Conservation (phyloP, 2,329 filamentous ascomycete genomes). For the Aspergillus sp. region DNA sequence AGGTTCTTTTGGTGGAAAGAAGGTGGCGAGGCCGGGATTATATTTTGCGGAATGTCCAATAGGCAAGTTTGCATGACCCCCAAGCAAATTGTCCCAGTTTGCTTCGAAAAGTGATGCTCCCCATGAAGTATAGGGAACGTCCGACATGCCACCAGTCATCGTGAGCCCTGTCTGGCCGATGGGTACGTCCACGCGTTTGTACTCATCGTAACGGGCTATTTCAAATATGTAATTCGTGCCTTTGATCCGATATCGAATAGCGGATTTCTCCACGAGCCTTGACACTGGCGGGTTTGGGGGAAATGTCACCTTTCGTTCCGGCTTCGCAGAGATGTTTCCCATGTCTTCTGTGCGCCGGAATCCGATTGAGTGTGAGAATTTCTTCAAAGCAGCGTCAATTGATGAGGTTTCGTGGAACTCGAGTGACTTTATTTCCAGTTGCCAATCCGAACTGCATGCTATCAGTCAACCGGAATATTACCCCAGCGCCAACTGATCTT, state of each 20-base stretch:
- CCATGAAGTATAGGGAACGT: conserved; percentile 34
- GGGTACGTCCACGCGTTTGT: conserved; percentile 17
- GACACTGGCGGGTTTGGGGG: conserved; percentile 25
- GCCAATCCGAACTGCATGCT: conserved; percentile 38
- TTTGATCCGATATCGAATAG: conserved; percentile 40
- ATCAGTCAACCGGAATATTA: not conserved
- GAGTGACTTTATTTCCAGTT: conserved; percentile 42
- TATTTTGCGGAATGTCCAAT: conserved; percentile 37
- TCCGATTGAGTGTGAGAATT: conserved; percentile 31
- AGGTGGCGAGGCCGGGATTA: conserved; percentile 31
- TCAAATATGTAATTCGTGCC: conserved; percentile 44
- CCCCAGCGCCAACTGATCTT: not conserved
- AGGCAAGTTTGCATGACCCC: conserved; percentile 34
- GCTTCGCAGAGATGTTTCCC: conserved; percentile 24
- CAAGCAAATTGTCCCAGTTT: conserved; percentile 43
- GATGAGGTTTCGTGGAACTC: conserved; percentile 33
- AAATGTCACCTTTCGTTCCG: conserved; percentile 33
- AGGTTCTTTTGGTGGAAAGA: conserved; percentile 33
- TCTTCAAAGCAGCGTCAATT: conserved; percentile 27
- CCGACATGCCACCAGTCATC: conserved; percentile 19
- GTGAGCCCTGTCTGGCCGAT: conserved; percentile 8
- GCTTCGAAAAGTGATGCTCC: conserved; percentile 38
- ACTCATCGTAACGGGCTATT: conserved; percentile 44
- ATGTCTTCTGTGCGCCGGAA: conserved; percentile 22
- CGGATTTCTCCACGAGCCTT: conserved; percentile 40